These are phyloP conservation scores for Suillus brevipes DNA, from an alignment of 768 basidiomycete genomes.

Conservation along the genomic window DNA sequence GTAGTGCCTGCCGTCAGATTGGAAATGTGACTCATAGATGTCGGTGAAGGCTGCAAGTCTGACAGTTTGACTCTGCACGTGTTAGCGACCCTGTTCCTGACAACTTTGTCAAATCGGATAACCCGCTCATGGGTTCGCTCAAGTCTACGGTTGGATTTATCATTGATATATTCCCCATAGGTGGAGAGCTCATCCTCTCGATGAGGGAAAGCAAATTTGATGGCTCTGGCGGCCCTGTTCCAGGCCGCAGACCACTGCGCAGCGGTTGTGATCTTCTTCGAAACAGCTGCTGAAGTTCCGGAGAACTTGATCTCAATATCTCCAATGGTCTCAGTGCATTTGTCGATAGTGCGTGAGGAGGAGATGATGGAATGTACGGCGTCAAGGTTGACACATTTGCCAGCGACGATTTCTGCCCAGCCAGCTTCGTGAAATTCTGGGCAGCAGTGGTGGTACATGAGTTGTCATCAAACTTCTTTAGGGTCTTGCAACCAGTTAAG, in stretches of 20 bases:
- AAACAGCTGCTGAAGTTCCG: background rate
- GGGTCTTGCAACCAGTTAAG: no score
- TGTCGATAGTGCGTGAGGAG: no score
- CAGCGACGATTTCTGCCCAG: no score
- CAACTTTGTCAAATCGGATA: conserved; percentile 31
- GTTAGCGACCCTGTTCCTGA: conserved; percentile 25
- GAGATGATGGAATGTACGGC: no score
- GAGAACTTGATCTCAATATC: conserved; percentile 15
- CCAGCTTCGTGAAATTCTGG: no score
- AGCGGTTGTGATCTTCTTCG: conserved; percentile 15
- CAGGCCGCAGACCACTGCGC: conserved; percentile 30
- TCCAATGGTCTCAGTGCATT: conserved; percentile 14
- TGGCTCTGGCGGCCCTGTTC: conserved; percentile 16
- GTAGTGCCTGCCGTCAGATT: background rate
- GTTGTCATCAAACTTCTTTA: no score
- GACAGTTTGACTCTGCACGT: conserved; percentile 19
- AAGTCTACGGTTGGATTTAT: conserved; percentile 20
- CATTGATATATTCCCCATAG: conserved; percentile 28
- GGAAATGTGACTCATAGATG: background rate
- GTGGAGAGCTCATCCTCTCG: conserved; percentile 24
- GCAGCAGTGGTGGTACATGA: no score
- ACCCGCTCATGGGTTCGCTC: conserved; percentile 16
- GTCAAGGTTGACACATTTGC: no score
- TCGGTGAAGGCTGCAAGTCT: conserved; percentile 13
- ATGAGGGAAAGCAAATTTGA: conserved; percentile 28